phyloP scores from a whole-genome alignment of 441 rosid genomes.

The Gossypium trilobum region DNA sequence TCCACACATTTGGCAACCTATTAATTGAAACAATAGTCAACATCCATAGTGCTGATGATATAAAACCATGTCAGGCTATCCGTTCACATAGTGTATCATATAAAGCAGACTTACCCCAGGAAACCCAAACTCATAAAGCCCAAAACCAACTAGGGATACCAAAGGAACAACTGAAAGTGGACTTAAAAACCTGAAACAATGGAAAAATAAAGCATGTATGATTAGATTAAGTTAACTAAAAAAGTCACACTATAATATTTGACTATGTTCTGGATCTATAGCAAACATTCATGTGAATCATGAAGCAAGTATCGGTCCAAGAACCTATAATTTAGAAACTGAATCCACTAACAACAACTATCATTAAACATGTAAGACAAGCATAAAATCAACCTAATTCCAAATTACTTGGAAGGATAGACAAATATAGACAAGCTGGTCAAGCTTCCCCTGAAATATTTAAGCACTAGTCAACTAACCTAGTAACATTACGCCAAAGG shows the following conservation, averaged over 20 bases:
- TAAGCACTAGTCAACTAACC: conserved; percentile 36
- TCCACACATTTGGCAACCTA: conserved; percentile 95
- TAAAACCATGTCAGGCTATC: not conserved
- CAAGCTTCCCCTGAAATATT: not conserved
- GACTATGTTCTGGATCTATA: not conserved
- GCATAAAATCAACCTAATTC: not conserved
- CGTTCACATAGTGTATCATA: not conserved
- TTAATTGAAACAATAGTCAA: conserved; percentile 19
- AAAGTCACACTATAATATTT: not conserved
- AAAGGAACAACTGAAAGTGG: conserved; percentile 86
- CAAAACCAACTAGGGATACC: conserved; percentile 77
- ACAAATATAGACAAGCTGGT: not conserved
- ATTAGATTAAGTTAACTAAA: not conserved
- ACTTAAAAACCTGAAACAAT: conserved; percentile 60
- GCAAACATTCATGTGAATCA: not conserved
- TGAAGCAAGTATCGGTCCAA: not conserved
- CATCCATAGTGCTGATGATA: conserved; percentile 11
- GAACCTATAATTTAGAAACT: not conserved
- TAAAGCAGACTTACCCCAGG: conserved; percentile 64
- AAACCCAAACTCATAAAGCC: conserved; percentile 83
- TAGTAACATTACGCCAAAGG: conserved; percentile 86
- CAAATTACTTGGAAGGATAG: not conserved
- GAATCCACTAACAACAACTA: conserved; percentile 1
- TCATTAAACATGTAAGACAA: not conserved
- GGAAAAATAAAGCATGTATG: conserved; percentile 1